Percentiles rank a stretch among this genome's conserved stretches.
These are phyloP conservation scores for Phalaenopsis hybrid DNA, from an alignment of 116 monocot genomes.

Conservation along the genomic window DNA sequence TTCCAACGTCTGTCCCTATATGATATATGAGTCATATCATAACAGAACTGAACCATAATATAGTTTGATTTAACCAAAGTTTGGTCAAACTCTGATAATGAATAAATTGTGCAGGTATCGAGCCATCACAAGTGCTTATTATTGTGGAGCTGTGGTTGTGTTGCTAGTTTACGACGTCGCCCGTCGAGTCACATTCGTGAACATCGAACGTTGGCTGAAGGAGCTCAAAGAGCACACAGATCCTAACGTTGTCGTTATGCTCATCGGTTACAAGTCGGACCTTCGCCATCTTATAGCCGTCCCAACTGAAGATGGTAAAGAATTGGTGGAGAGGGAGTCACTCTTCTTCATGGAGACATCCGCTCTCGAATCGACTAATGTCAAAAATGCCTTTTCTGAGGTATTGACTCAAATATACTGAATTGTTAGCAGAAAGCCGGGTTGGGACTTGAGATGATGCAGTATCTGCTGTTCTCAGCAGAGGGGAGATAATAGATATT, in stretches of 20 bases:
- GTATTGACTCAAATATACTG: background rate
- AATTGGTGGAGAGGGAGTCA: constrained; percentile 5
- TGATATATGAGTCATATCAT: no score
- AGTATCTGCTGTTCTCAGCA: background rate
- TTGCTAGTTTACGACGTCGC: background rate
- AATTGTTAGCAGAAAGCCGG: constrained; percentile 9
- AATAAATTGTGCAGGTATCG: constrained; percentile 4
- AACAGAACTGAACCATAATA: no score
- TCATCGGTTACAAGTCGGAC: constrained; percentile 4
- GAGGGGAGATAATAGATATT: constrained; percentile 5
- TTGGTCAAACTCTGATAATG: no score
- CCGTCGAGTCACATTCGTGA: constrained; percentile 9
- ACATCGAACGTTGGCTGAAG: constrained; percentile 10
- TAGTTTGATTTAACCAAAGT: no score
- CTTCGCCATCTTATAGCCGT: constrained; percentile 11
- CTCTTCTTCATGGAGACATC: constrained; percentile 11
- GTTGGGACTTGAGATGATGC: constrained; percentile 10
- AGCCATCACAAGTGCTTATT: constrained; percentile 16
- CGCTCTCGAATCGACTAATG: constrained; percentile 8
- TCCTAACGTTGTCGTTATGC: constrained; percentile 6
- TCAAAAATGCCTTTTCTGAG: constrained; percentile 8
- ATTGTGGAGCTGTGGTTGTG: constrained; percentile 11
- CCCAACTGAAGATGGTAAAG: constrained; percentile 8
- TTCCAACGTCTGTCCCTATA: no score
- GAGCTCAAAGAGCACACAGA: constrained; percentile 12